phyloP scores from a whole-genome alignment of 352 stramenopile genomes.

The Phytophthora vignae region DNA sequence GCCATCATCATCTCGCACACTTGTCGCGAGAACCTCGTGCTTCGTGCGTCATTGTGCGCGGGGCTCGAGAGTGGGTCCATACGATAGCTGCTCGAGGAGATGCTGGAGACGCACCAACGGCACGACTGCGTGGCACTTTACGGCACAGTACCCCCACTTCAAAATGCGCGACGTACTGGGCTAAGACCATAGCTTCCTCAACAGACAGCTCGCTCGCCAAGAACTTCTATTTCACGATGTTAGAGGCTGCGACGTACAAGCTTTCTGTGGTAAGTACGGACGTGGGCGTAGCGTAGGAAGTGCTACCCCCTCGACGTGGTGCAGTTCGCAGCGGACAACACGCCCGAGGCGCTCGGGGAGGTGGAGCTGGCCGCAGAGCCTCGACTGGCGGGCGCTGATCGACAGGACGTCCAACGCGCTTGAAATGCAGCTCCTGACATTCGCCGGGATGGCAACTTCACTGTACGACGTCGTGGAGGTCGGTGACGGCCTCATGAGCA shows the following conservation, averaged over 20 bases:
- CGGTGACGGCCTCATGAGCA: slow-evolving; percentile 74
- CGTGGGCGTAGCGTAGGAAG: slow-evolving; percentile 97
- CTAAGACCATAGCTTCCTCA: slow-evolving; percentile 97
- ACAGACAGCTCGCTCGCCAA: slow-evolving; percentile 96
- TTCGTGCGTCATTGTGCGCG: slow-evolving; percentile 86
- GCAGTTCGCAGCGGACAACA: slow-evolving; percentile 86
- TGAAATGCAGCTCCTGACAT: not conserved
- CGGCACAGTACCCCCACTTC: slow-evolving; percentile 92
- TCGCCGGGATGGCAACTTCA: slow-evolving; percentile 21
- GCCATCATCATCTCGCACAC: slow-evolving; percentile 97
- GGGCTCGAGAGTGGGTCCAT: slow-evolving; percentile 92
- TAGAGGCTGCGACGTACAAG: slow-evolving; percentile 96
- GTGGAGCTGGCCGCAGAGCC: slow-evolving; percentile 73
- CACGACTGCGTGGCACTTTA: slow-evolving; percentile 96
- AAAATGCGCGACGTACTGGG: slow-evolving; percentile 93
- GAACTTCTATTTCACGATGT: slow-evolving; percentile 98
- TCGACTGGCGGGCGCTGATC: slow-evolving; percentile 49
- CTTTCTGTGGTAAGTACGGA: slow-evolving; percentile 96
- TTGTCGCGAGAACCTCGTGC: slow-evolving; percentile 96
- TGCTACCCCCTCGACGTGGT: slow-evolving; percentile 94
- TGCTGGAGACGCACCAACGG: slow-evolving; percentile 95
- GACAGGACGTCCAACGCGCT: slow-evolving; percentile 57
- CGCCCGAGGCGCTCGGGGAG: slow-evolving; percentile 72
- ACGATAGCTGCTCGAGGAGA: slow-evolving; percentile 95
- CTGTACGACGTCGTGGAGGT: slow-evolving; percentile 60